A percentile compares a stretch with the other conserved stretches of the same genome.
phyloP scores from a whole-genome alignment of 305 asterid species.

The Fraxinus angustifolia region DNA sequence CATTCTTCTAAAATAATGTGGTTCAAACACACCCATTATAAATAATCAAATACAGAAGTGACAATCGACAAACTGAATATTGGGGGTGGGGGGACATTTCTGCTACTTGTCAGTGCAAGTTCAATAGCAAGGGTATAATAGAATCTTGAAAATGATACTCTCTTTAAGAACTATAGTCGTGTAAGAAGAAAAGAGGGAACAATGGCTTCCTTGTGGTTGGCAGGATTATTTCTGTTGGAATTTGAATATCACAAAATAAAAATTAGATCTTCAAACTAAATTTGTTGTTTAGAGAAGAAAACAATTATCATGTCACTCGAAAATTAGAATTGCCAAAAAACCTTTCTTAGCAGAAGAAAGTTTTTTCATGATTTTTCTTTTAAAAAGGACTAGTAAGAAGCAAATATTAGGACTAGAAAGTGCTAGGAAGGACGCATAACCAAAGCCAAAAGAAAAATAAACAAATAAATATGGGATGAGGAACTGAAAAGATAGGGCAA shows the following conservation, averaged over 20 bases:
- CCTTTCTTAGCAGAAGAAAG: not conserved
- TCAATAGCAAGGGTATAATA: not conserved
- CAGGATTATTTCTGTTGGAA: too few relatives aligned
- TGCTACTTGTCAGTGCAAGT: too few relatives aligned
- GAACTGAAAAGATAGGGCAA: not conserved
- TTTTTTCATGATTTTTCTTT: too few relatives aligned
- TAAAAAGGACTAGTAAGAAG: not conserved
- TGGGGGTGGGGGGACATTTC: not conserved
- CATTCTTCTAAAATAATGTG: too few relatives aligned
- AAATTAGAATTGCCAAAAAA: not conserved
- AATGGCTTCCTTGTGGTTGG: not conserved
- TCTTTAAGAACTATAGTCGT: not conserved
- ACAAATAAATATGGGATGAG: not conserved
- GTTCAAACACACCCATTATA: too few relatives aligned
- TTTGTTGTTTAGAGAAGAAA: not conserved
- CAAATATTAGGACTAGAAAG: not conserved
- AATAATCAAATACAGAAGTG: not conserved
- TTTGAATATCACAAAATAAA: not conserved
- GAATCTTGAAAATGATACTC: not conserved
- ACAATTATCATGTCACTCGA: not conserved
- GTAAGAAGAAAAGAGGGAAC: not conserved
- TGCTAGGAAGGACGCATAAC: not conserved
- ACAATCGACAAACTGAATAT: not conserved
- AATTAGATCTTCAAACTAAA: not conserved
- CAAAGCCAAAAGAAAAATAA: not conserved